Percentiles rank a stretch among this genome's conserved stretches.
phyloP scores from a whole-genome alignment of 257 asterid species.

The Lycium barbarum region DNA sequence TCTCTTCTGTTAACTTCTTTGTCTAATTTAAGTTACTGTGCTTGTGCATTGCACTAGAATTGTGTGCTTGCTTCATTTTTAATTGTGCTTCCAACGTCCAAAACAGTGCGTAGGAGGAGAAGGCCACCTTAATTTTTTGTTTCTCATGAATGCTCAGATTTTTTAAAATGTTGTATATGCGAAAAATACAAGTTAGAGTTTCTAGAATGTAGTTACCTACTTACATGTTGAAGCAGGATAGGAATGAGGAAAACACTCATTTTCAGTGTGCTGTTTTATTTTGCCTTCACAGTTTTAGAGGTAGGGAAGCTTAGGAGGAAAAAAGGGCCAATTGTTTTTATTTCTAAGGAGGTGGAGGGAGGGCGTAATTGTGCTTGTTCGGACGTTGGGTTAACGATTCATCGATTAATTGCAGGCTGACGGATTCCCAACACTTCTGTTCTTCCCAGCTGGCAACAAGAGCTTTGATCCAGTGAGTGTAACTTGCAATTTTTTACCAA shows the following conservation, averaged over 20 bases:
- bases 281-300: not conserved
- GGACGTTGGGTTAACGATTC: not conserved
- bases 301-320: slow-evolving; percentile 20
- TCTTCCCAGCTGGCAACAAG: slow-evolving; percentile 98
- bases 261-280: not conserved
- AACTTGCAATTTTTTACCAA: not conserved
- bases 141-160: not conserved
- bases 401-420: slow-evolving; percentile 61
- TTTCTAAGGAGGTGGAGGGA: not conserved
- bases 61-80: not conserved
- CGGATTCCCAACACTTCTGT: slow-evolving; percentile 93
- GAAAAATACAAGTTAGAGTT: not conserved
- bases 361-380: not conserved
- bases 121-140: not conserved
- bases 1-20: not conserved
- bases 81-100: not conserved
- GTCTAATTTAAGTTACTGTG: not conserved
- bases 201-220: not conserved
- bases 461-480: slow-evolving; percentile 91
- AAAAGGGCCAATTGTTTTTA: not conserved
- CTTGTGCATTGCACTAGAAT: slow-evolving; percentile 1
- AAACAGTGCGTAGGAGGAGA: slow-evolving; percentile 14
- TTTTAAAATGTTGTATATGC: not conserved
- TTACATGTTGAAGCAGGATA: not conserved
- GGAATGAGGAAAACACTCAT: slow-evolving; percentile 1